phyloP scores from a whole-genome alignment of 2,329 filamentous ascomycete genomes.

The Ilyonectria destructans region DNA sequence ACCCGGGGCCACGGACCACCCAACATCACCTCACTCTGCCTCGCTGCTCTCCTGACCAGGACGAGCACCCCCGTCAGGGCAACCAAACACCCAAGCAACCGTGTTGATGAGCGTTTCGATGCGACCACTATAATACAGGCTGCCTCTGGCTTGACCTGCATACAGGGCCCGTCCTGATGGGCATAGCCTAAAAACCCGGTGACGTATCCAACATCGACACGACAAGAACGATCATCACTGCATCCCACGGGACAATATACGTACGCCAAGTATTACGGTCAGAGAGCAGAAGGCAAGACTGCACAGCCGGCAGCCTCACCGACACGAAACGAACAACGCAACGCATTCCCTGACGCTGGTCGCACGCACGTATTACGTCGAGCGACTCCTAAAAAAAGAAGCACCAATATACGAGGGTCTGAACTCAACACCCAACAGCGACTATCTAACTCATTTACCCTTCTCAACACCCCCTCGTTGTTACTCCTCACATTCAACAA shows the following conservation, averaged over 20 bases:
- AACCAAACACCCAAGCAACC: conserved; percentile 46
- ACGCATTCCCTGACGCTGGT: neutral
- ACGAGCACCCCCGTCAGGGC: conserved; percentile 43
- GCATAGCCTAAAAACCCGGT: conserved; percentile 42
- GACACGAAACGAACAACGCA: conserved; percentile 25
- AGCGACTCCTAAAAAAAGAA: conserved; percentile 5
- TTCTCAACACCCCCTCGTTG: conserved; percentile 19
- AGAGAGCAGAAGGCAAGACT: conserved; percentile 15
- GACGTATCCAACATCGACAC: conserved; percentile 46
- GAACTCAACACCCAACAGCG: neutral
- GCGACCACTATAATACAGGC: conserved; percentile 43
- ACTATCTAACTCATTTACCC: conserved; percentile 1
- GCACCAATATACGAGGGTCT: neutral
- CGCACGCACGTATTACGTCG: neutral
- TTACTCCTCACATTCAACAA: conserved; percentile 21
- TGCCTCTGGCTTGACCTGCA: conserved; percentile 42
- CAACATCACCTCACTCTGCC: conserved; percentile 51
- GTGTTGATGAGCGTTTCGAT: conserved; percentile 31
- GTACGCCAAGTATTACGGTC: conserved; percentile 40
- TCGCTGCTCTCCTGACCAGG: conserved; percentile 49
- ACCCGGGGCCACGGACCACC: conserved; percentile 44
- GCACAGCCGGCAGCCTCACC: conserved; percentile 25
- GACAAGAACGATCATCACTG: conserved; percentile 29
- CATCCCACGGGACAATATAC: conserved; percentile 21
- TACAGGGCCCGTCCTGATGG: conserved; percentile 29